Base-by-base conservation (phyloP, 2,329 filamentous ascomycete genomes). In the Epichloe baconii region DNA sequence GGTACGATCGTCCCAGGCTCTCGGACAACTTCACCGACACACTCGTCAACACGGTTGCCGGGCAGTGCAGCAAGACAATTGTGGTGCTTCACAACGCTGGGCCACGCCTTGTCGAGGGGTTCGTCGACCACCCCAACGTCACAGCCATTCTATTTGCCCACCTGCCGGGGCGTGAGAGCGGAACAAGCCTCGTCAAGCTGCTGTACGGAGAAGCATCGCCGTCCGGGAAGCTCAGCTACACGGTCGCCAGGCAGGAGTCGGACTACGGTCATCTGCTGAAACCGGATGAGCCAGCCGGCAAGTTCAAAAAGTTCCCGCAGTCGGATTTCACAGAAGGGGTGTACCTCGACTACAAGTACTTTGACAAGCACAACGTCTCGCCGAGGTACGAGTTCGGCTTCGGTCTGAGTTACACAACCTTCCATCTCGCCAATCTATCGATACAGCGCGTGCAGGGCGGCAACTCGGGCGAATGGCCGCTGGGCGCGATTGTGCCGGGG, bases 31-130 rank as follows among this genome's bases (percentile, higher is more conserved):
- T 79, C 49, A 81, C 77, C 1, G 80, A 85, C 55, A 65, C 63
- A 0, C 66, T 85, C 0, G 72, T 85, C 43, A 66, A 65, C 1
- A 72, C 76, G 44, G 79, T 85, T 0, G 81, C 82, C 0, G 65
- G 69, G 7, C 68, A 71, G 21, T 85, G 80, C 63, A 71, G 69
- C 55, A 83, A 79, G 54, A 84, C 82, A 1, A 71, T 85, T 17
- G 82, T 85, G 0, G 68, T 83, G 1, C 70, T 85, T 5, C 81
- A 85, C 63, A 84, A 82, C 42, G 79, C 80, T 1, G 82, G 82
- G 66, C 68, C 75, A 17, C 71, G 81, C 1, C 62, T 82, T 0
- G 75, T 85, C 0, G 80, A 84, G 53, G 66, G 68, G 1, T 86
- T 79, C 68, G 70, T 80, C 53, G 75, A 84, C 47, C 74, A 86